Evolutionary conservation across 1,284 basidiomycete genomes (phyloP), one percentile per base, ranked within the genome.

Genomic region (Mycena citricolor): DNA sequence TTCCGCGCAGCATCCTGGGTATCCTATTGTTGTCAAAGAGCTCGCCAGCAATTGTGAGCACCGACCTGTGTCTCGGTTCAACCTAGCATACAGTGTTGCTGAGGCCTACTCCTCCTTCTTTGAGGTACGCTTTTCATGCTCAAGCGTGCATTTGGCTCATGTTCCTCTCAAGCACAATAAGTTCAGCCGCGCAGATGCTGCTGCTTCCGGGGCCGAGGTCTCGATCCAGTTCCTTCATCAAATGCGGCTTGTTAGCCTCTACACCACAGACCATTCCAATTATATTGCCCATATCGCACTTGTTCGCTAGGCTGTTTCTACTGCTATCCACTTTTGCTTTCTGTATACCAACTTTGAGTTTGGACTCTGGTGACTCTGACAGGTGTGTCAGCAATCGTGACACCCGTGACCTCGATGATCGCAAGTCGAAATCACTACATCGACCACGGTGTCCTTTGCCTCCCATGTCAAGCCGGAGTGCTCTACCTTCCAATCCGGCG

Each of bases 1-100:
- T n/a, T n/a, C n/a, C n/a, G n/a, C n/a, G n/a, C 25, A 52, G 50
- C 46, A 42, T 26, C 42, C 46, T 20, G 50, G 50, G 16, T 52
- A 36, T 22, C 50, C 50, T 12, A 13, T 13, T 11, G 32, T 48
- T 21, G 35, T 45, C 4, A 48, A 42, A 25, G 42, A 45, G 12
- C 31, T 52, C 1, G 23, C 40, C 14, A 47, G 50, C 7, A 52
- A 52, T 26, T 52, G 50, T 22, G 36, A 33, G 4, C 50, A 52
- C 26, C 46, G 50, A 13, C 50, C 50, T 3, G 39, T 46, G 17
- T 48, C 50, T 26, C 50, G 50, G 3, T 49, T 52, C 22, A 48
- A 44, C 20, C 36, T 52, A 10, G 50, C 50, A 8, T 48, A 38
- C 32, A 49, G 46, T 33, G 46, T 49, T 8, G 46, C 46, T 1